Conservation (phyloP, 1,284 basidiomycete genomes). For the Cerioporus squamosus region DNA sequence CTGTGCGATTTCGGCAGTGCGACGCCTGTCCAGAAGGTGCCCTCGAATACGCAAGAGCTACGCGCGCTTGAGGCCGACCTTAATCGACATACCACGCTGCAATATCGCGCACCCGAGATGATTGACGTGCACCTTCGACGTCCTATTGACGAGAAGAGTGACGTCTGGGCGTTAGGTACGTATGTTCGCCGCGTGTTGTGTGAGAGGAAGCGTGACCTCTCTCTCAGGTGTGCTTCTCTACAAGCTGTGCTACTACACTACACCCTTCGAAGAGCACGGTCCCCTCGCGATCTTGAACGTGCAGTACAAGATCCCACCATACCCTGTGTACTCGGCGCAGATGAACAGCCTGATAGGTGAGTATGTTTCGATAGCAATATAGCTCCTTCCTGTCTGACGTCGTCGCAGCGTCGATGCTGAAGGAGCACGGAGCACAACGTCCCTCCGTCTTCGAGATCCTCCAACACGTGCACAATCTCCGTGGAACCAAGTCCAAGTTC, state of each 20-base stretch:
- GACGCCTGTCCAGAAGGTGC: slow-evolving; percentile 74
- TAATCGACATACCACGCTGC: slow-evolving; percentile 93
- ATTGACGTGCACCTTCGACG: slow-evolving; percentile 88
- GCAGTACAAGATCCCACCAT: slow-evolving; percentile 92
- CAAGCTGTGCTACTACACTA: slow-evolving; percentile 97
- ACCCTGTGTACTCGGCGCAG: slow-evolving; percentile 89
- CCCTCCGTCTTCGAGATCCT: slow-evolving; percentile 85
- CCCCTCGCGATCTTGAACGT: slow-evolving; percentile 96
- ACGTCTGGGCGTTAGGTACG: slow-evolving; percentile 75
- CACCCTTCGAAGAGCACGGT: slow-evolving; percentile 97
- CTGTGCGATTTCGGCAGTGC: slow-evolving; percentile 99
- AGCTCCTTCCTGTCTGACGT: background rate
- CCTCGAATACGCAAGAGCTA: slow-evolving; percentile 80
- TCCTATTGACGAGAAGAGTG: slow-evolving; percentile 90
- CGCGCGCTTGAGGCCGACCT: slow-evolving; percentile 89
- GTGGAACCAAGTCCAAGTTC: slow-evolving; percentile 82
- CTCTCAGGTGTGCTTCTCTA: slow-evolving; percentile 79
- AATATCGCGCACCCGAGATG: slow-evolving; percentile 98
- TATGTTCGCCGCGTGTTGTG: too few relatives aligned
- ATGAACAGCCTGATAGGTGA: slow-evolving; percentile 89
- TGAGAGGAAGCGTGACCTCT: slow-evolving; percentile 89
- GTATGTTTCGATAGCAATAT: slow-evolving; percentile 31
- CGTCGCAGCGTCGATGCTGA: slow-evolving; percentile 78
- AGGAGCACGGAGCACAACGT: slow-evolving; percentile 83
- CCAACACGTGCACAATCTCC: slow-evolving; percentile 75